Base-by-base conservation (phyloP, 306 rosid genomes). In the Castanea crenata region DNA sequence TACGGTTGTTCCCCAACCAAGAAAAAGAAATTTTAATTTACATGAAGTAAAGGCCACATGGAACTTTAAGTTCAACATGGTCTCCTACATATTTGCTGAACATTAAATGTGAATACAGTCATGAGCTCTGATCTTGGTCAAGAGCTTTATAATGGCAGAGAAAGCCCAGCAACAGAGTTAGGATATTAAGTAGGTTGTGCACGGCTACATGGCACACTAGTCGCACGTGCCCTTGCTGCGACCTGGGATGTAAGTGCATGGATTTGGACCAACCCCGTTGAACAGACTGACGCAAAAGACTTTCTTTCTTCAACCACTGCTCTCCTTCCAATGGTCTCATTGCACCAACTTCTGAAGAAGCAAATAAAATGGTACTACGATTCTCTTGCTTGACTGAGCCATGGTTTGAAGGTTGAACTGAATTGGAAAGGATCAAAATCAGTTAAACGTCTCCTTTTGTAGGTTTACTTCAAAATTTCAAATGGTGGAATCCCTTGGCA, bases 251-350 rank as follows among this genome's bases (percentile, higher is more conserved):
- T 81, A 9, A 29, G 82, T 81, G 75, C 85, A 84, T 38, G 85
- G 75, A 55, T 77, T 84, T 18, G 80, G 68, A 44, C 65, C 64
- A 0, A 13, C 85, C 85, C 18, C 63, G 78, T 13, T 85, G 76
- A 41, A 41, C 3, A 38, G 69, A 49, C 69, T 80, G 77, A 71
- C 77, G 38, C 27, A 61, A 55, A 25, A 80, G 76, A 25, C 71
- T 32, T 6, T 19, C 12, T 16, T 72, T 58, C 77, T 63, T 61
- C 25, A 55, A 15, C 87, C 89, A 83, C 23, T 46, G 34, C 15
- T 83, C 80, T 80, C 55, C 80, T 70, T 46, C 71, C 78, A 87
- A 16, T 2, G 67, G 78, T 70, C 88, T 87, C 82, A 25, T 55
- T 79, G 78, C 90, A 57, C 63, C 88, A 6, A 72, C 13, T 31